These are phyloP conservation scores for Tirmania nivea DNA, from an alignment of 495 filamentous ascomycete genomes.

Conservation along the genomic window DNA sequence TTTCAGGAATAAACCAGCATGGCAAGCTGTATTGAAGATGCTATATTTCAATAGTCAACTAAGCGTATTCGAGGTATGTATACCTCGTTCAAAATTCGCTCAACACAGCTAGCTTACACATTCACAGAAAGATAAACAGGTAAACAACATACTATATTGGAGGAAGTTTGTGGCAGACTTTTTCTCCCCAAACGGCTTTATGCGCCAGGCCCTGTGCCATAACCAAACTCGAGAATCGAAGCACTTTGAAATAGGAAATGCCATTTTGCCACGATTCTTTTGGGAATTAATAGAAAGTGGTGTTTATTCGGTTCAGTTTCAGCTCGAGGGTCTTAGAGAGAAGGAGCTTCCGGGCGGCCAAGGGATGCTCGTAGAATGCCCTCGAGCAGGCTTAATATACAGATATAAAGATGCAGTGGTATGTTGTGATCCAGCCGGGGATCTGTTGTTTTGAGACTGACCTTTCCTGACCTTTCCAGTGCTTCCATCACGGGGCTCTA, in stretches of 20 bases:
- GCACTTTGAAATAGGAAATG: conserved; percentile 39
- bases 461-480: conserved; percentile 21
- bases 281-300: conserved; percentile 43
- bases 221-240: conserved; percentile 28
- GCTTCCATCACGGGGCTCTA: conserved; percentile 29
- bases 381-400: conserved; percentile 32
- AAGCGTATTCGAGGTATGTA: conserved; percentile 20
- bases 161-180: conserved; percentile 39
- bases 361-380: conserved; percentile 29
- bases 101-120: conserved; percentile 35
- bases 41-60: not conserved
- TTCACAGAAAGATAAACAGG: conserved; percentile 22
- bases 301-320: conserved; percentile 41
- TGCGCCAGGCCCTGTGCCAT: conserved; percentile 33
- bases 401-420: conserved; percentile 30
- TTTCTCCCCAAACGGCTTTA: conserved; percentile 36
- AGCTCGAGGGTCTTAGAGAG: conserved; percentile 32
- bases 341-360: conserved; percentile 25
- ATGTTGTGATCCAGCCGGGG: not conserved
- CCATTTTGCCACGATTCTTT: conserved; percentile 43
- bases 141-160: conserved; percentile 35
- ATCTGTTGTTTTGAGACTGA: too few species aligned
- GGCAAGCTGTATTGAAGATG: conserved; percentile 11
- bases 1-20: not conserved
- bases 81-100: conserved; percentile 29